Conservation (phyloP, 768 basidiomycete species). For the Amanita jacksonii region DNA sequence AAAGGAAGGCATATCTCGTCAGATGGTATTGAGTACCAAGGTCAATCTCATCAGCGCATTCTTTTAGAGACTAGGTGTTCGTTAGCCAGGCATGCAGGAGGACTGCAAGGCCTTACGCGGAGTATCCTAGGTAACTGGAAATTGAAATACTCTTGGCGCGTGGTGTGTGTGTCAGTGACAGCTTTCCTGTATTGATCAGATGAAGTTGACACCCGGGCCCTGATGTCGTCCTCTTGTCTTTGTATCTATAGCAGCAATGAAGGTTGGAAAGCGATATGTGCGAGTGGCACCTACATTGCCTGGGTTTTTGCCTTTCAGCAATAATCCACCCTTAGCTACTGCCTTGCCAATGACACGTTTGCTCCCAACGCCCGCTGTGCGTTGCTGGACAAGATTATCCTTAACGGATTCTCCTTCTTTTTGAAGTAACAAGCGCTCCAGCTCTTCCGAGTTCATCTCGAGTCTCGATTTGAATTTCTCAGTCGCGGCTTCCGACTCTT, state of each 20-base stretch:
- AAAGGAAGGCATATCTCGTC: constrained; percentile 88
- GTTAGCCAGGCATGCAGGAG: constrained; percentile 2
- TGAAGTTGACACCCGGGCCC: constrained; percentile 72
- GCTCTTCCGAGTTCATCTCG: constrained; percentile 85
- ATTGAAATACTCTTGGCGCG: constrained; percentile 97
- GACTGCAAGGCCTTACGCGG: constrained; percentile 51
- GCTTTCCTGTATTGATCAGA: constrained; percentile 89
- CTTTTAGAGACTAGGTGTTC: constrained; percentile 66
- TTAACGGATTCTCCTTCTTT: constrained; percentile 93
- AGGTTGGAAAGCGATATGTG: constrained; percentile 3
- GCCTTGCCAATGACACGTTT: constrained; percentile 87
- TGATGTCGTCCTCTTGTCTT: constrained; percentile 91
- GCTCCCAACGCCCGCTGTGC: constrained; percentile 50
- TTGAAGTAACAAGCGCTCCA: constrained; percentile 84
- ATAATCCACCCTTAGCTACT: constrained; percentile 80
- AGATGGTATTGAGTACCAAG: constrained; percentile 97
- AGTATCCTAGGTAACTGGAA: constrained; percentile 91
- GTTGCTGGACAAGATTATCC: constrained; percentile 63
- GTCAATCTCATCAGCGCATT: constrained; percentile 93
- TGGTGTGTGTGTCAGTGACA: constrained; percentile 78
- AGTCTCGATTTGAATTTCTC: constrained; percentile 86
- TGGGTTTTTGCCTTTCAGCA: constrained; percentile 89
- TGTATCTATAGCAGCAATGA: constrained; percentile 45
- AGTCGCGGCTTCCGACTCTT: constrained; percentile 77
- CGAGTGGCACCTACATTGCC: constrained; percentile 49